Base-by-base conservation (phyloP, 495 filamentous ascomycete species). In the Monascus purpureus region DNA sequence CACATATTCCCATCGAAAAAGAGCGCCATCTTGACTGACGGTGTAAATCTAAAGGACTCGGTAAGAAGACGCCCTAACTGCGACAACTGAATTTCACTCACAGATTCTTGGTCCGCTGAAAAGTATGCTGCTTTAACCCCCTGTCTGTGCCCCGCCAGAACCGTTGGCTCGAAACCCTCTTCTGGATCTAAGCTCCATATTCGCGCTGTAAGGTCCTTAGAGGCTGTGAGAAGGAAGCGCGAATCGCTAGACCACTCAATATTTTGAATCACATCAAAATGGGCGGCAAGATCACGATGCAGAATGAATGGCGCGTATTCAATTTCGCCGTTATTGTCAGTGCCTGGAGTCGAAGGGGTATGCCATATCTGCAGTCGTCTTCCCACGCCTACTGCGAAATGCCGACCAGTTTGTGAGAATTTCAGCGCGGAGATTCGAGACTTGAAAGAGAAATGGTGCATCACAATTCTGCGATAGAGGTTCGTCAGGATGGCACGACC, bases 201-300 rank as follows among this genome's bases (percentile, higher is more conserved):
- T 43, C 85, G 75, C 25, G 80, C 78, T 0, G 90, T 96, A 51
- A 95, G 56, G 47, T 97, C 90, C 52, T 83, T 93, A 1, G 84
- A 83, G 2, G 90, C 71, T 33, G 76, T 93, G 28, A 97, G 60
- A 49, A 96, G 80, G 63, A 97, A 97, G 20, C 87, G 67, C 11
- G 90, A 95, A 58, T 97, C 90, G 46, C 73, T 75, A 8, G 88
- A 93, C 90, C 90, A 97, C 48, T 90, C 75, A 32, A 97, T 78
- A 47, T 71, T 76, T 20, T 77, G 72, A 14, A 96, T 77, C 17
- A 65, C 67, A 51, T 95, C 90, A 39, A 85, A 92, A 53, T 97
- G 90, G 1, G 82, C 81, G 20, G 78, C 72, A 39, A 93, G 82
- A 25, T 79, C 75, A 31, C 84, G 73, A 55, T 96, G 84, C 28